These are phyloP conservation scores for Tetrahymena thermophila DNA, from an alignment of 73 alveolate species.

Conservation along the genomic window DNA sequence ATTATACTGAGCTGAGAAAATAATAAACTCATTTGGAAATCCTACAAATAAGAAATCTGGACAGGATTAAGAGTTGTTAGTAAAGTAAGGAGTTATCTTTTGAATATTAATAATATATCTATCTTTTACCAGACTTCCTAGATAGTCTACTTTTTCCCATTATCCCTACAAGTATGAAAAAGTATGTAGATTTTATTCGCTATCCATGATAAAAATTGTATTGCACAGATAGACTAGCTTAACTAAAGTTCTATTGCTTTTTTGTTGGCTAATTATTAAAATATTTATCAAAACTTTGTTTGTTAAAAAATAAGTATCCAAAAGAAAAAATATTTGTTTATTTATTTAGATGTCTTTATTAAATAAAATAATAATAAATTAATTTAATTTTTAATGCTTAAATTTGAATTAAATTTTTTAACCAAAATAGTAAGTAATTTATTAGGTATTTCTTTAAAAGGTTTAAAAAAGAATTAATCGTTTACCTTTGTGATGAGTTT, in stretches of 20 bases:
- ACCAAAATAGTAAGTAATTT: too few relatives aligned
- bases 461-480: too few relatives aligned
- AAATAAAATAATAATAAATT: too few relatives aligned
- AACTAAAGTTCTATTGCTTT: background rate
- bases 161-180: background rate
- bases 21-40: background rate
- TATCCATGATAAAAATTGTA: background rate
- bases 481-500: background rate
- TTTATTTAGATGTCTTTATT: too few relatives aligned
- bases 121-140: background rate
- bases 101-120: background rate
- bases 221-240: background rate
- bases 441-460: too few relatives aligned
- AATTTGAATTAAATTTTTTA: too few relatives aligned
- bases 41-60: background rate
- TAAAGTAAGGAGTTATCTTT: background rate
- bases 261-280: background rate
- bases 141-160: background rate
- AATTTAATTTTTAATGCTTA: too few relatives aligned
- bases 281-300: too few relatives aligned
- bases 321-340: background rate
- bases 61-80: background rate
- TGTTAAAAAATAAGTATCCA: too few relatives aligned
- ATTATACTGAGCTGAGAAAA: background rate
- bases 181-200: background rate